Conservation (phyloP, 352 stramenopile genomes). For the Globisporangium polare region DNA sequence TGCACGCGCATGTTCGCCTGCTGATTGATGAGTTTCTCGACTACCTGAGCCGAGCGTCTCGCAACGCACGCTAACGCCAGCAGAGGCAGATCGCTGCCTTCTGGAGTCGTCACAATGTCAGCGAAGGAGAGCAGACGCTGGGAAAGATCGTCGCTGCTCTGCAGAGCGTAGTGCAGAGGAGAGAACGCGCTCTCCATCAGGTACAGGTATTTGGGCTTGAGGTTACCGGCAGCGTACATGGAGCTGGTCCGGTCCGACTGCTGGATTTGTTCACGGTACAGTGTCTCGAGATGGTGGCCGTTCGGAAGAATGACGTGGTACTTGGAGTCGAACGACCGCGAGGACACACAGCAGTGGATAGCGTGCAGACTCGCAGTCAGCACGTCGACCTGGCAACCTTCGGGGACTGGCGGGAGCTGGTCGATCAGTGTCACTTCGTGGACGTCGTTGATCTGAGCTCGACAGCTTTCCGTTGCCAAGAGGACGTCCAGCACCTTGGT, state of each 20-base stretch:
- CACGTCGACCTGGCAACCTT: constrained; percentile 24
- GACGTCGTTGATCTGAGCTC: constrained; percentile 36
- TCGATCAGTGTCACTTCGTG: constrained; percentile 59
- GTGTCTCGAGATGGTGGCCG: constrained; percentile 32
- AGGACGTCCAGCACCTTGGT: constrained; percentile 43
- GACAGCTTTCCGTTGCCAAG: constrained; percentile 15
- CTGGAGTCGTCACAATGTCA: constrained; percentile 29
- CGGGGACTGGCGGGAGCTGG: constrained; percentile 26
- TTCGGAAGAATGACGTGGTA: constrained; percentile 57
- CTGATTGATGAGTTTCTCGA: constrained; percentile 36
- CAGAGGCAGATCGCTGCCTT: constrained; percentile 53
- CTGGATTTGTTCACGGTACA: constrained; percentile 38
- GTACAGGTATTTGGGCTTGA: constrained; percentile 38
- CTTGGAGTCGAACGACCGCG: constrained; percentile 33
- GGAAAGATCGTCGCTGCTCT: constrained; percentile 38
- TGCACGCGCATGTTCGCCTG: constrained; percentile 61
- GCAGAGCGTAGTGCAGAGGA: constrained; percentile 55
- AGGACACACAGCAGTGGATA: constrained; percentile 40
- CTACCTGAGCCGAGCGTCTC: constrained; percentile 33
- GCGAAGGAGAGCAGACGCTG: constrained; percentile 27
- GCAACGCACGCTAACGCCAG: constrained; percentile 54
- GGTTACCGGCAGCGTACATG: background rate
- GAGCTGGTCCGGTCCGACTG: background rate
- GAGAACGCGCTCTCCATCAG: constrained; percentile 51
- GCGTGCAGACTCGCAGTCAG: constrained; percentile 16